Evolutionary conservation across 345 rosid species (phyloP), one percentile per base, ranked within the genome.

Genomic region (Eutrema yunnanense): DNA sequence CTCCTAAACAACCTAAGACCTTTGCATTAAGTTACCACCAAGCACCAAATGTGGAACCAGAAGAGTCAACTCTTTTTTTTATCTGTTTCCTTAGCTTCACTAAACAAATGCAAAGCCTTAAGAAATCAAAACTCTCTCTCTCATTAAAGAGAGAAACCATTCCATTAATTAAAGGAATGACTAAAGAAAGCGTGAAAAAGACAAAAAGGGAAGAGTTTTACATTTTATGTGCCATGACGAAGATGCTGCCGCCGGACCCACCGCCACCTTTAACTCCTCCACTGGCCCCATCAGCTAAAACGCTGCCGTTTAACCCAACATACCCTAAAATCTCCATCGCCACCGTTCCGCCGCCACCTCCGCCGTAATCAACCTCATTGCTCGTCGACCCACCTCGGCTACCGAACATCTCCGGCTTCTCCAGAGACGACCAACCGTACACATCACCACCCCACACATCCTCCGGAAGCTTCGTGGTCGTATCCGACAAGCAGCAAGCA

Each of bases 401-500:
- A 16, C 98, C 99, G 72, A 80, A 92, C 79, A 92, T 83, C 49
- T 71, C 79, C 3, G 99, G 98, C 29, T 30, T 78, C 69, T 90
- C 87, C 67, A 95, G 60, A 2, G 81, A 72, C 16, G 88, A 81
- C 99, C 99, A 92, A 0, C 98, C 90, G 42, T 95, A 92, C 0
- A 92, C 90, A 40, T 95, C 87, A 56, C 99, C 99, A 9, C 99
- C 99, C 86, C 96, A 92, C 10, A 87, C 90, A 73, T 95, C 99
- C 79, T 85, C 96, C 1, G 98, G 90, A 33, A 85, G 67, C 88
- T 82, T 84, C 37, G 44, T 86, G 8, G 73, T 72, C 7, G 85
- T 73, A 73, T 87, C 89, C 60, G 83, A 80, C 80, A 88, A 80
- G 49, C 90, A 92, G 51, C 85, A 82, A 2, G 99, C 98, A 0